Evolutionary conservation across 2,329 filamentous ascomycete species (phyloP), one percentile per base, ranked within the genome.

Genomic region (Chaetomium globosum): DNA sequence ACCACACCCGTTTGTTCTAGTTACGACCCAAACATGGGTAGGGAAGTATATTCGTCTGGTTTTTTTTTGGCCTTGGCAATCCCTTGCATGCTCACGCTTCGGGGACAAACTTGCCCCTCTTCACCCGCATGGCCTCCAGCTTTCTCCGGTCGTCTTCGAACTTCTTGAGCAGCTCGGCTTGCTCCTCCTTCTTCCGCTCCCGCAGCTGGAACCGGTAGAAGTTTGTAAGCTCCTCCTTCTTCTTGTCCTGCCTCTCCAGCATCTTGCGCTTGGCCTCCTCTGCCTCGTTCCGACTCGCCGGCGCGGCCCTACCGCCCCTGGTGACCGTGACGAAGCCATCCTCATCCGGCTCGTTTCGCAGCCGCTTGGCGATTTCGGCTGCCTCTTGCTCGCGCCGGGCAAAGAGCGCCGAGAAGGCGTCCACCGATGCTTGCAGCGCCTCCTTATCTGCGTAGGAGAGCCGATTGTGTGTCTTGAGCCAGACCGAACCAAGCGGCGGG

Each of bases 291-390:
- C 87, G 83, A 62, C 88, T 85, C 1, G 91, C 93, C 1, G 91
- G 88, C n/a, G 89, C 90, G 7, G 83, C 83, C 65, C 89, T 82
- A 48, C 91, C 90, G 30, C 93, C 93, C 62, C 91, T 85, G 1
- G 89, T 90, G 28, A 99, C 95, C 3, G 93, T 98, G 57, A 98
- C 85, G 75, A 99, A 99, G 1, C 95, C 95, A 76, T 99, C 95
- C 74, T 92, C 93, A 76, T 99, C 95, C 0, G 94, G 92, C 73
- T 92, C 88, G 71, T 90, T 89, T 67, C 91, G 87, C 67, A 89
- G 80, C 63, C 85, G 80, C 78, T 86, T 87, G 74, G 79, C 89
- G 74, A 81, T 83, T 79, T 80, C 88, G 69, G 74, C 83, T 71
- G 81, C 88, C 77, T 82, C 89, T 78, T 77, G 87, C 82, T 85